phyloP scores from a whole-genome alignment of 345 rosid species.

The Adansonia digitata region DNA sequence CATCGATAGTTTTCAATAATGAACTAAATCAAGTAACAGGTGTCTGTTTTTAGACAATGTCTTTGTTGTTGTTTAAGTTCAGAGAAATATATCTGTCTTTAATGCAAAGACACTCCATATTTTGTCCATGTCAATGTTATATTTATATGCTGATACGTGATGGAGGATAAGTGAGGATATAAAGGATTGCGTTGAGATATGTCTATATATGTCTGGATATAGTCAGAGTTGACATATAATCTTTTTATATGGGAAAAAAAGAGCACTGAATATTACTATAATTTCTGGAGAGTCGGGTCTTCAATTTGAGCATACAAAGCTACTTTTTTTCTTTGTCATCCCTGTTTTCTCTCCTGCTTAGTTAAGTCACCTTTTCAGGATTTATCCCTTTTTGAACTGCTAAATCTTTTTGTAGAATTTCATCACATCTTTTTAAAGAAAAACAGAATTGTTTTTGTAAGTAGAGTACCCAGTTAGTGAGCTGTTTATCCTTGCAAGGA shows the following conservation, averaged over 20 bases:
- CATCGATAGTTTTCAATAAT: neutral
- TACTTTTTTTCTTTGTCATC: neutral
- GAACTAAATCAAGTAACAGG: neutral
- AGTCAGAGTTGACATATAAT: too few relatives aligned
- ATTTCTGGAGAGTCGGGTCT: neutral
- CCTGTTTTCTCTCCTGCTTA: neutral
- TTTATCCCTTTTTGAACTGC: neutral
- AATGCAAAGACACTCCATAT: neutral
- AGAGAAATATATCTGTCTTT: neutral
- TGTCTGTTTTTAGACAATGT: neutral
- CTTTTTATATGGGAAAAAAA: neutral
- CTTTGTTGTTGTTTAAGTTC: neutral
- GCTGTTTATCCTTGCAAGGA: conserved; percentile 3
- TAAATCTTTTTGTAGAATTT: neutral
- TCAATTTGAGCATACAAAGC: neutral
- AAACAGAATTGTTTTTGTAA: neutral
- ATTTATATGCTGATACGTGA: neutral
- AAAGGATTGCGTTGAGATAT: neutral
- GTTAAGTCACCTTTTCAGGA: neutral
- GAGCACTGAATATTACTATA: neutral
- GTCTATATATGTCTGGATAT: neutral
- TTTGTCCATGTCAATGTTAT: neutral
- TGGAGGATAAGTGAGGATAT: neutral
- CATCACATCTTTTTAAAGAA: neutral
- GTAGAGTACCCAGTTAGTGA: neutral